Evolutionary conservation across 23 red algal genomes (phyloP).

Genomic region (Agarophyton chilense): DNA sequence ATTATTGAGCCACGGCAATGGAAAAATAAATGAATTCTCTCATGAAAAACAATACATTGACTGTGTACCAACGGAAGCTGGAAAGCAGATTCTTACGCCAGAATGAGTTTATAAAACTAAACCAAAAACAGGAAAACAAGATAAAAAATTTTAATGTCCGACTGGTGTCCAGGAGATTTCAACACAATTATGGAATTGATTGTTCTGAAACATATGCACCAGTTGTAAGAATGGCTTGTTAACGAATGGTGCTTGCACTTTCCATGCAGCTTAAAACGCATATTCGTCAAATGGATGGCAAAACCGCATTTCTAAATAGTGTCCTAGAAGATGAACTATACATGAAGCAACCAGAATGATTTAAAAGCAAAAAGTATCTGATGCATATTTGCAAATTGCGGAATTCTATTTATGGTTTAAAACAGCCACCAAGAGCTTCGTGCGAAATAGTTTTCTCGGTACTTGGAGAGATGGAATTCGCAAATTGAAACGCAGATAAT

Average conservation of each 20-base stretch:
- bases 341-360: too few species aligned
- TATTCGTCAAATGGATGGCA: background rate
- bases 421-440: slow-evolving; percentile 10
- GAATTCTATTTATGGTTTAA: slow-evolving; percentile 11
- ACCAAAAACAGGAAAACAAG: too few species aligned
- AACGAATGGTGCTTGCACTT: background rate
- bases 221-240: background rate
- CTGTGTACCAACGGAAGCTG: background rate
- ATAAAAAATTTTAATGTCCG: too few species aligned
- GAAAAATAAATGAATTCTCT: too few species aligned
- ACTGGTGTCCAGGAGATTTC: too few species aligned
- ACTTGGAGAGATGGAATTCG: background rate
- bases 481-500: background rate
- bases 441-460: background rate
- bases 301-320: background rate
- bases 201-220: slow-evolving; percentile 27
- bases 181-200: too few species aligned
- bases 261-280: background rate
- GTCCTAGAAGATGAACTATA: too few species aligned
- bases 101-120: background rate
- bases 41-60: slow-evolving; percentile 14
- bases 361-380: too few species aligned
- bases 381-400: background rate
- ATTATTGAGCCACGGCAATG: too few species aligned
- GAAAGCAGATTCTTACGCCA: background rate